phyloP scores from a whole-genome alignment of 2,329 filamentous ascomycete species.

The Nectriaceae sp. region DNA sequence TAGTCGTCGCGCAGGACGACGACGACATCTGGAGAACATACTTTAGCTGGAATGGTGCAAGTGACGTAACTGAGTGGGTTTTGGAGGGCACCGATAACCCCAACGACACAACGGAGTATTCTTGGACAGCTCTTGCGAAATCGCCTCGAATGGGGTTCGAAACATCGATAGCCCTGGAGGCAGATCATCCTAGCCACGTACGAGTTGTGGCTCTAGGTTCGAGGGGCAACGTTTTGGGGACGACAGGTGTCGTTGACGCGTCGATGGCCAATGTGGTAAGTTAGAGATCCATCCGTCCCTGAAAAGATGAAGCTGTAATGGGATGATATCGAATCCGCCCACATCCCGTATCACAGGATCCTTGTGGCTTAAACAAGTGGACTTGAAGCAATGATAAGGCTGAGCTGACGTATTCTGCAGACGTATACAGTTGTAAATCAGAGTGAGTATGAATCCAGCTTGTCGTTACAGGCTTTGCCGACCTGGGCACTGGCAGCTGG shows the following conservation, averaged over 20 bases:
- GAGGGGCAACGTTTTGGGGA: conserved; percentile 6
- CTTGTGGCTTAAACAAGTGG: no score
- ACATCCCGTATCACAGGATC: neutral
- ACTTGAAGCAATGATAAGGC: conserved; percentile 3
- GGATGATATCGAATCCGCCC: neutral
- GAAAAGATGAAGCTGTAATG: neutral
- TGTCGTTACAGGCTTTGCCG: no score
- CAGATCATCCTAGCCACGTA: conserved; percentile 2
- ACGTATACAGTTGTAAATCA: conserved; percentile 11
- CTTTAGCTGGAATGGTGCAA: conserved; percentile 41
- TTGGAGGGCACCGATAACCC: conserved; percentile 35
- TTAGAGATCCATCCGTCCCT: neutral
- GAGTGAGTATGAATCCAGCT: no score
- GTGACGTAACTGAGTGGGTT: conserved; percentile 36
- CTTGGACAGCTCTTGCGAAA: neutral
- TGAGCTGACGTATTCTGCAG: conserved; percentile 9
- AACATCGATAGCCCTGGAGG: neutral
- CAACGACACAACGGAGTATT: neutral
- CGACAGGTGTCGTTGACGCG: neutral
- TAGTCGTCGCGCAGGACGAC: conserved; percentile 3
- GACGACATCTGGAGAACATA: conserved; percentile 26
- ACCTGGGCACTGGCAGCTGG: neutral
- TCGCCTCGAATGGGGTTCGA: neutral
- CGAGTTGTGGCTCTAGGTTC: conserved; percentile 6
- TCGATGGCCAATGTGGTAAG: conserved; percentile 4